These are phyloP conservation scores for Boletus sp. DNA, from an alignment of 768 basidiomycete genomes.

Conservation along the genomic window DNA sequence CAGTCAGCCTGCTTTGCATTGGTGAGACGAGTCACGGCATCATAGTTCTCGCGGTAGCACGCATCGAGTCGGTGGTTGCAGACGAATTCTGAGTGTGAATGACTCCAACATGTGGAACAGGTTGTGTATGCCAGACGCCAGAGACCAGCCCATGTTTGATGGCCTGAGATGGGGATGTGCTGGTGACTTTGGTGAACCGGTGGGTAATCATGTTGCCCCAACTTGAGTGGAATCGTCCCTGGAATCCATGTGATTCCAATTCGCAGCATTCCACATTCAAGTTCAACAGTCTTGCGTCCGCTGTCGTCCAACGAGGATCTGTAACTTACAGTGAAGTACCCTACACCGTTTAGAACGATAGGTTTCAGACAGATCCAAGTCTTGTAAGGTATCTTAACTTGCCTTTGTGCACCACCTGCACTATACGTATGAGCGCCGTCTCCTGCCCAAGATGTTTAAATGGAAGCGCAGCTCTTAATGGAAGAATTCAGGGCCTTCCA, in stretches of 20 bases:
- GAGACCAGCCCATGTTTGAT: background rate
- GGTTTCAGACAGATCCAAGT: background rate
- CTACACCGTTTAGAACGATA: background rate
- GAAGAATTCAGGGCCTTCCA: background rate
- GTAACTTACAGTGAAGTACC: background rate
- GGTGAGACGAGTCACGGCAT: background rate
- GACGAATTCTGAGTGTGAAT: background rate
- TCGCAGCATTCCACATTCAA: background rate
- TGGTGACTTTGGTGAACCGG: background rate
- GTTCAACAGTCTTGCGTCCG: background rate
- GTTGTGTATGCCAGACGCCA: background rate
- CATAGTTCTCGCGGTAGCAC: background rate
- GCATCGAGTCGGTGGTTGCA: background rate
- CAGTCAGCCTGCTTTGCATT: background rate
- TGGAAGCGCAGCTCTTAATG: conserved; percentile 11
- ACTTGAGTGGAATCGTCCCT: background rate
- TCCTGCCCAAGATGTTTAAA: conserved; percentile 5
- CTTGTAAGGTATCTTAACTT: background rate
- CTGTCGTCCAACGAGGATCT: background rate
- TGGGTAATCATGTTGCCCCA: background rate
- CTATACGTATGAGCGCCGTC: conserved; percentile 21
- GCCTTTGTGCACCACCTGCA: background rate
- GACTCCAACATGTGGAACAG: background rate
- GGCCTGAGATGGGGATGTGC: background rate
- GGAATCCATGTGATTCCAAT: background rate